Base-by-base conservation (phyloP, 768 basidiomycete species). In the Dendrothele bispora region DNA sequence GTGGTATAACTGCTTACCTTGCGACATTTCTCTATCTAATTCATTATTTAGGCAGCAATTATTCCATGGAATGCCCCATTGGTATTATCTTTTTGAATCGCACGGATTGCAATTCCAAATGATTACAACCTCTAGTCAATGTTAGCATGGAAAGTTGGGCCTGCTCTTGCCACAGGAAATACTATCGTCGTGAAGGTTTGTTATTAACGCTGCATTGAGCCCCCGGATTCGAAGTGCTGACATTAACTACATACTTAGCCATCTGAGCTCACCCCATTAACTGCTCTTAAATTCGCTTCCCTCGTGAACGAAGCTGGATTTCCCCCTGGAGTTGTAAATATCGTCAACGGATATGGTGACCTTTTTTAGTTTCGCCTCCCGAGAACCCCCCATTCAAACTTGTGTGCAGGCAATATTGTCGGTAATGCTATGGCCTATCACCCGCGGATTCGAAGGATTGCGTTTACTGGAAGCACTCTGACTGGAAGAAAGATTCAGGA, bases 391-490 rank as follows among this genome's bases (percentile, higher is more conserved):
- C 24, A 30, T 25, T 5, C 30, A n/a, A n/a, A n/a, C n/a, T n/a
- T n/a, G n/a, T n/a, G n/a, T n/a, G n/a, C 25, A 25, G 44, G 44
- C 21, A 28, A 11, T 41, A 83, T 78, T 8, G 86, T 77, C 20
- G 90, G 90, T 0, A 64, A 76, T 10, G 88, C 88, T 14, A 83
- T 95, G 50, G 68, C 78, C 2, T 67, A 74, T n/a, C 88, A 92
- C 66, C 73, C 73, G 63, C 73, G 70, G n/a, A 85, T 93, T 54
- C 79, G 82, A 40, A 92, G 87, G 63, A 75, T 93, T 24, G 86
- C 91, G 0, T 95, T 95, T 71, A 95, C 93, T 0, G 92, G 91
- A 3, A 87, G 85, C 49, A 90, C 89, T 2, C 69, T 84, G 32
- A 80, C 84, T 20, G 93, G 94, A 7, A 79, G 90, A 8, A 83